Base-by-base conservation (phyloP, 805 yeast genomes). In the Sugiyamaella marilandica region DNA sequence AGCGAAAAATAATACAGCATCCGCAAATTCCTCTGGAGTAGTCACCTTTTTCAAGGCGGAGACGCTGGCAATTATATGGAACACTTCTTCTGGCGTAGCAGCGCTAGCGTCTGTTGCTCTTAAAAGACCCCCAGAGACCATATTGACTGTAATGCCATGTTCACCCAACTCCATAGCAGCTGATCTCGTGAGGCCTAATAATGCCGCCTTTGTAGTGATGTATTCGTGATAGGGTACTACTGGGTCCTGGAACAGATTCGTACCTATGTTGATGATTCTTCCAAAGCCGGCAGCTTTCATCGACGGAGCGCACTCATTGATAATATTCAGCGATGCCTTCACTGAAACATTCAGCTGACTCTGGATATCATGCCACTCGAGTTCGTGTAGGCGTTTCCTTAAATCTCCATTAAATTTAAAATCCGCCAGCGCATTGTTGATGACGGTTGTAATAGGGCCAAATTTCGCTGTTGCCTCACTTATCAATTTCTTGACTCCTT, bases 101-200 rank as follows among this genome's bases (percentile, higher is more conserved):
- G 47, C 47, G n/a, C 47, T 44, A 10, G 47, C 47, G 19, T 44
- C 47, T 13, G 47, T 44, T 3, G 47, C 24, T 21, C 18, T 44
- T 11, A 44, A 10, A 5, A 44, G 33, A 10, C 47, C 47, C 7
- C 47, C 47, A 13, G 47, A 44, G 8, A 44, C 34, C 47, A 44
- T 5, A 31, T 44, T 44, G 19, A 44, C 47, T 7, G 47, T 44
- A 7, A 44, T 44, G n/a, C 36, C 36, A 44, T 18, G 13, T 16
- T 14, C 24, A 11, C 47, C 47, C 14, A 44, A 18, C 33, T 44
- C 47, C 33, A 21, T 13, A 2, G 47, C 47, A n/a, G 47, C 31
- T 16, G 47, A 26, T 21, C 33, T 44, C 13, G 47, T 44, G 5
- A 39, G 19, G 5, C 43, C 43, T 21, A 39, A 21, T 9, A 39